Evolutionary conservation across 2,329 filamentous ascomycete genomes (phyloP).

Genomic region (Colletotrichum godetiae): DNA sequence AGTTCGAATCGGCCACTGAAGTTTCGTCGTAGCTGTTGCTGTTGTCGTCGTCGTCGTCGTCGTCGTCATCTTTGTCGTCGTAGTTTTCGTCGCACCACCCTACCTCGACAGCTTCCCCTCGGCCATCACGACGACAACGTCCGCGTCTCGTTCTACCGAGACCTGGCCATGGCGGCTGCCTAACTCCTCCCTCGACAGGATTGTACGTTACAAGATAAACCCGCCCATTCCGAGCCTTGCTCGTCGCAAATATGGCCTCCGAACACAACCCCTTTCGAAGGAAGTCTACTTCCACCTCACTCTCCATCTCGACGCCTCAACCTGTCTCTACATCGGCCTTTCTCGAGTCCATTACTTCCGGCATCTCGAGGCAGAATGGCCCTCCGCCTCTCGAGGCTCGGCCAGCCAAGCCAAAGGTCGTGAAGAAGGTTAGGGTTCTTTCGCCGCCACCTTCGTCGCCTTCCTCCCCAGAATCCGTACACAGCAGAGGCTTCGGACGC

Average conservation of each 20-base stretch:
- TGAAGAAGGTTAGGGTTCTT: constrained; percentile 76
- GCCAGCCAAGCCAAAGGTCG: constrained; percentile 59
- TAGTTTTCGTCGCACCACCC: not conserved
- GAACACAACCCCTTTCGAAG: constrained; percentile 62
- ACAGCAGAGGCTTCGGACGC: constrained; percentile 40
- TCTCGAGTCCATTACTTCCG: constrained; percentile 44
- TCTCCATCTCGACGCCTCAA: constrained; percentile 36
- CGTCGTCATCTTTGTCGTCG: not conserved
- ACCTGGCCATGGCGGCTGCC: constrained; percentile 33
- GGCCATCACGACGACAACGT: constrained; percentile 5
- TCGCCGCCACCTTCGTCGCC: constrained; percentile 73
- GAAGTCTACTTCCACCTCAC: constrained; percentile 43
- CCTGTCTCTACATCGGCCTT: constrained; percentile 40
- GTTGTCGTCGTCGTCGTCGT: not conserved
- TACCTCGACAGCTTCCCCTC: constrained; percentile 2
- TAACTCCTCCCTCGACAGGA: constrained; percentile 19
- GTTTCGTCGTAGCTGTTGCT: not conserved
- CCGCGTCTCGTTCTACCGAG: constrained; percentile 9
- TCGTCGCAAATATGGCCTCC: constrained; percentile 44
- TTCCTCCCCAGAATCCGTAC: constrained; percentile 54
- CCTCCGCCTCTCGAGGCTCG: constrained; percentile 37
- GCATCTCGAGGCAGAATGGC: constrained; percentile 37
- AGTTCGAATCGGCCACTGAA: not conserved
- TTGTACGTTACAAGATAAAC: not conserved
- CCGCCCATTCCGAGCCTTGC: constrained; percentile 11